A percentile compares a stretch with the other conserved stretches of the same genome.
These are phyloP conservation scores for Calonectria hawksworthii DNA, from an alignment of 2,329 filamentous ascomycete genomes.

Conservation along the genomic window DNA sequence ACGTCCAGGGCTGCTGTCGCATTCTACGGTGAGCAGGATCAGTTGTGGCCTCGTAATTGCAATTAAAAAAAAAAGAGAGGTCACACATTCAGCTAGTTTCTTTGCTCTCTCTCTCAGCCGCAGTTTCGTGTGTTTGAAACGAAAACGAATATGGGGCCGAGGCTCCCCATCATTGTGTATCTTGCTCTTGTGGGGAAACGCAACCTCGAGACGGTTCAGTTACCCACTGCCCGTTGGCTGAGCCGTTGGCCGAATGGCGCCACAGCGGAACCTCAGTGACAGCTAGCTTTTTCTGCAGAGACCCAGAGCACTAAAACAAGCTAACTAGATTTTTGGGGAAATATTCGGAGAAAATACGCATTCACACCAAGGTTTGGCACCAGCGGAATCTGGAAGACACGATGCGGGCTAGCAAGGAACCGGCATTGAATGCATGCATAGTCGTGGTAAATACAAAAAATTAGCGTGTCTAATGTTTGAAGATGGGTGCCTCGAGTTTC, in stretches of 20 bases:
- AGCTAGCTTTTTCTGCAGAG: not conserved
- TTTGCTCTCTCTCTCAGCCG: not conserved
- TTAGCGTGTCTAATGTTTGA: not conserved
- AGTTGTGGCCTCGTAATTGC: not conserved
- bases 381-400: not conserved
- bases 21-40: not conserved
- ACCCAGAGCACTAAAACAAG: not conserved
- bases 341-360: constrained; percentile 14
- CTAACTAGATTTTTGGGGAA: not conserved
- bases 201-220: not conserved
- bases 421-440: not conserved
- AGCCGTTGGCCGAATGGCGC: not conserved
- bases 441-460: not conserved
- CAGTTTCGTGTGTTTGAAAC: not conserved
- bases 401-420: not conserved
- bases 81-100: not conserved
- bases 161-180: not conserved
- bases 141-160: not conserved
- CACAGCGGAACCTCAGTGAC: constrained; percentile 1
- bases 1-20: not conserved
- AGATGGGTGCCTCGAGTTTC: not conserved
- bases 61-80: not conserved
- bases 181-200: not conserved
- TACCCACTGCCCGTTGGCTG: not conserved
- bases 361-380: not conserved